Evolutionary conservation across 1,284 basidiomycete genomes (phyloP), one percentile per base, ranked within the genome.

Genomic region (Trametes sp.): DNA sequence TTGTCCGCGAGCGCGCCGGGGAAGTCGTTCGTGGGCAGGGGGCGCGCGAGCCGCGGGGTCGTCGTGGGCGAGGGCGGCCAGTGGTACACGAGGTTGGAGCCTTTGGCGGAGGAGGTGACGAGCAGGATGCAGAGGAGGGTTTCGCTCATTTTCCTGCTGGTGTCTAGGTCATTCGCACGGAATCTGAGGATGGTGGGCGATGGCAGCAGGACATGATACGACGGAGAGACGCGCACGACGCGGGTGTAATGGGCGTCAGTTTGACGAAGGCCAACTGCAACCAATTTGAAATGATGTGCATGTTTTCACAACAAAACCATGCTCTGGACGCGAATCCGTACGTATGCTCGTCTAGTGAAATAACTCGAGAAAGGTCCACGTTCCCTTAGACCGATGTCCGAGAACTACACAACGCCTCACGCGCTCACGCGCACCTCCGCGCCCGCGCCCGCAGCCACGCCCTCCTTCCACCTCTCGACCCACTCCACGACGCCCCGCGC

Each of bases 101-200:
- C 91, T 71, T 87, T 90, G 4, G 90, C 87, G 8, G 92, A 93
- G 8, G 87, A 87, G 6, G 90, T 90, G 28, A 91, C 89, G 23
- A 94, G 83, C 1, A 93, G 76, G 63, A 94, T 81, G 8, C 88
- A 86, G 35, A 92, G 75, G n/a, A 93, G 78, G 2, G 88, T 88
- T 73, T 90, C 88, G 50, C 70, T 71, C 73, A 75, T 75, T 16
- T 11, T n/a, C n/a, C 26, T 6, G 21, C 4, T 13, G 9, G 24
- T 28, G 1, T 4, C 14, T n/a, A 46, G 13, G 11, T 14, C 45
- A 46, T 46, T 28, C 24, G 11, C 45, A 26, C 14, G 19, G 21
- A 24, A 6, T 21, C 7, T 36, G 38, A 9, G 50, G 31, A 24
- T 23, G 26, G 23, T 51, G 50, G 35, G 6, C 8, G 50, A 10